Conservation (phyloP, 139 green algal genomes). For the Chlorella sp. region DNA sequence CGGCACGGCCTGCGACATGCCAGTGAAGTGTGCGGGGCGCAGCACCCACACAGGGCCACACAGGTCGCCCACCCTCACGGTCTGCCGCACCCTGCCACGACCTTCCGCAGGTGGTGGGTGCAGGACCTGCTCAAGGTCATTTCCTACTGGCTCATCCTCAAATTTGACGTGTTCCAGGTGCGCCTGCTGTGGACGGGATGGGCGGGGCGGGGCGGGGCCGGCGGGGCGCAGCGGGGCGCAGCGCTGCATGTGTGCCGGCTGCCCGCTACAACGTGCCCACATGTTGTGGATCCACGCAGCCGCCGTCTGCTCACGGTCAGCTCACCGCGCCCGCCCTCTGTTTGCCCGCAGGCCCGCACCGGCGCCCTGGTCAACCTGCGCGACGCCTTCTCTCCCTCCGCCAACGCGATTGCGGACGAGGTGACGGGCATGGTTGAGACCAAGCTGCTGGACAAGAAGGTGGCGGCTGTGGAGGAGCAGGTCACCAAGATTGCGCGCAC, state of each 20-base stretch:
- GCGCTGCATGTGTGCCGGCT: background rate
- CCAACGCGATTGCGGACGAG: conserved; percentile 38
- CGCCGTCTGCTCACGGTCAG: background rate
- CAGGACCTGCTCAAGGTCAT: conserved; percentile 78
- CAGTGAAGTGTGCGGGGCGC: too few species aligned
- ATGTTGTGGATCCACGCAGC: background rate
- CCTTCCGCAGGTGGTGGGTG: conserved; percentile 55
- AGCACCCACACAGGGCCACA: background rate
- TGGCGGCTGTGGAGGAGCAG: conserved; percentile 41
- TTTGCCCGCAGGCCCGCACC: conserved; percentile 51
- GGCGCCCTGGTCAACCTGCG: conserved; percentile 64
- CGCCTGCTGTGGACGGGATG: background rate
- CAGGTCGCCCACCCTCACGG: too few species aligned
- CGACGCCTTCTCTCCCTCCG: conserved; percentile 36
- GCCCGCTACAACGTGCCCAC: background rate
- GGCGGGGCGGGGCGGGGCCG: too few species aligned
- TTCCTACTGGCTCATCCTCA: conserved; percentile 60
- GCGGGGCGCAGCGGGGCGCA: background rate
- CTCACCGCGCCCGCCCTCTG: background rate
- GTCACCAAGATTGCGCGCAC: conserved; percentile 10
- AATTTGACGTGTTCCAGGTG: conserved; percentile 69
- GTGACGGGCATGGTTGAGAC: conserved; percentile 50
- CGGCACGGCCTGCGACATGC: too few species aligned
- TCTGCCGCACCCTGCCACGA: too few species aligned
- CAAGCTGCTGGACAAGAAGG: conserved; percentile 72